Conservation (phyloP, 306 rosid genomes). For the Rosa rugosa region DNA sequence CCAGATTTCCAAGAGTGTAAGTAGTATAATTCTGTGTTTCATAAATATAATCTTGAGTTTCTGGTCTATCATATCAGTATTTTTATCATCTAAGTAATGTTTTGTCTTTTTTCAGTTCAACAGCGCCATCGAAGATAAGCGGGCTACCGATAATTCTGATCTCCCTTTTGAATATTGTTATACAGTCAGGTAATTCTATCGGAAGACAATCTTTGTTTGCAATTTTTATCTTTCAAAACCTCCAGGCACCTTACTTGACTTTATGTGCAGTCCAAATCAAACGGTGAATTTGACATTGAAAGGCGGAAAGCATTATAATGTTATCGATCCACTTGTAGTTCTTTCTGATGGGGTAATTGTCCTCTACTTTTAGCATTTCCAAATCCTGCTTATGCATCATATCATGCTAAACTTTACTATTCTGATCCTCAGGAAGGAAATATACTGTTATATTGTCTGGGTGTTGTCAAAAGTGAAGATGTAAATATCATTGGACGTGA, state of each 20-base stretch:
- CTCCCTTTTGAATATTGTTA: conserved; percentile 76
- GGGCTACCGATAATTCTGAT: not conserved
- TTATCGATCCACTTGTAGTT: conserved; percentile 30
- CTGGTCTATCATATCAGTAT: conserved; percentile 4
- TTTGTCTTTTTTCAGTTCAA: conserved; percentile 52
- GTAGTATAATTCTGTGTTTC: conserved; percentile 26
- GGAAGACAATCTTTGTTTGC: not conserved
- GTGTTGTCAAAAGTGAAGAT: conserved; percentile 50
- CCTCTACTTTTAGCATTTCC: conserved; percentile 3
- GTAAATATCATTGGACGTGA: conserved; percentile 88
- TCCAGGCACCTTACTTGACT: conserved; percentile 29
- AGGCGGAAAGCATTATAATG: conserved; percentile 58
- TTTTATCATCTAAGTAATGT: not conserved
- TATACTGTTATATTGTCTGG: conserved; percentile 41
- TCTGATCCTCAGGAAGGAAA: conserved; percentile 40
- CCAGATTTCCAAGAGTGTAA: conserved; percentile 55
- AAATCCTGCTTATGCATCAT: conserved; percentile 11
- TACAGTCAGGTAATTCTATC: conserved; percentile 44
- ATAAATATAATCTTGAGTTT: conserved; percentile 15
- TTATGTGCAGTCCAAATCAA: conserved; percentile 47
- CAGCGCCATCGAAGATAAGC: too few species aligned
- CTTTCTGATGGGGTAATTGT: conserved; percentile 29
- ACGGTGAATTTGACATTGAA: conserved; percentile 64
- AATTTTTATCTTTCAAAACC: conserved; percentile 6
- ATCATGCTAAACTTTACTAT: conserved; percentile 20